Evolutionary conservation across 2,329 filamentous ascomycete species (phyloP).

Genomic region (Aureobasidium sp.): DNA sequence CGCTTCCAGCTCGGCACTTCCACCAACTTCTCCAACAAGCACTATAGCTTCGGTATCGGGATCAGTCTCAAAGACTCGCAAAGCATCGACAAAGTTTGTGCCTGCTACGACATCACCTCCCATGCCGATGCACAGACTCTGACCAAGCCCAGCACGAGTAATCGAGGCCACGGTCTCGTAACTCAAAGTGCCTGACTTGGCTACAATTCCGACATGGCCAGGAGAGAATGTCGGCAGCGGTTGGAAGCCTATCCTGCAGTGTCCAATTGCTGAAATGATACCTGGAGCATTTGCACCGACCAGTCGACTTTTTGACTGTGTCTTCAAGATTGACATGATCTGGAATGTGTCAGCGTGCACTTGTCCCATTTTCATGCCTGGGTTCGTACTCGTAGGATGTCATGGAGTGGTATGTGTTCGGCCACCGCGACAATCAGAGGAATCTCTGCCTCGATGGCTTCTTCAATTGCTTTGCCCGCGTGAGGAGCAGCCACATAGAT

Average conservation of each 20-base stretch:
- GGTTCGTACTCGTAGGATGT: constrained; percentile 58
- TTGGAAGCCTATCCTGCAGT: constrained; percentile 69
- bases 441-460: constrained; percentile 72
- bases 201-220: constrained; percentile 66
- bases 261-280: constrained; percentile 66
- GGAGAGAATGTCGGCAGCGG: constrained; percentile 64
- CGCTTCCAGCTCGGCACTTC: constrained; percentile 61
- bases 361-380: not conserved
- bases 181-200: constrained; percentile 74
- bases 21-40: constrained; percentile 66
- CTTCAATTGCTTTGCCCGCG: constrained; percentile 66
- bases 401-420: constrained; percentile 72
- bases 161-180: constrained; percentile 74
- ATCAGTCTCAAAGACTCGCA: constrained; percentile 60
- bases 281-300: constrained; percentile 78
- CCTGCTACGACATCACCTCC: constrained; percentile 69
- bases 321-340: constrained; percentile 63
- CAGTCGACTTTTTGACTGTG: constrained; percentile 63
- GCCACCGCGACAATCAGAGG: constrained; percentile 72
- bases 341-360: constrained; percentile 26
- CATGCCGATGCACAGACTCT: constrained; percentile 70
- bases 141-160: constrained; percentile 65
- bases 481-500: constrained; percentile 74
- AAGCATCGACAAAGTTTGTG: constrained; percentile 65
- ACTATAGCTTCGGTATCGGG: constrained; percentile 64